Conservation (phyloP, 495 filamentous ascomycete genomes). For the Cryomyces antarcticus region DNA sequence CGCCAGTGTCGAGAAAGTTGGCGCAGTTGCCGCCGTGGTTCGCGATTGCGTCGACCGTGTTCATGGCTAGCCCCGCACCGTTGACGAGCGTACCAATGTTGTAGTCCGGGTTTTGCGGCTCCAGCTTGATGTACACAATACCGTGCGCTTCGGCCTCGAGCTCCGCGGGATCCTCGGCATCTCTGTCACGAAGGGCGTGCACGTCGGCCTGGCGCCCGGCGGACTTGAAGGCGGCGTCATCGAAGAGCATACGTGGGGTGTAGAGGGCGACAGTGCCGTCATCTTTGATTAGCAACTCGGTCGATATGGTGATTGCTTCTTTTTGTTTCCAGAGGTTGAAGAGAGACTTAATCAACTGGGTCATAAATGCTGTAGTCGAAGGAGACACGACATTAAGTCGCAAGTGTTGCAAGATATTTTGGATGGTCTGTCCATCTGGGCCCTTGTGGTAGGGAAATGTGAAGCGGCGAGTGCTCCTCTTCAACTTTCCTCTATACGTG, state of each 20-base stretch:
- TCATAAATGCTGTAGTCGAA: slow-evolving; percentile 22
- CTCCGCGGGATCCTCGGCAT: slow-evolving; percentile 34
- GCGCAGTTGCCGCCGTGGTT: slow-evolving; percentile 42
- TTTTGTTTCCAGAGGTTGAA: slow-evolving; percentile 41
- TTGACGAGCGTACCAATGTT: slow-evolving; percentile 63
- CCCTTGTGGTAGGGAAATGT: slow-evolving; percentile 37
- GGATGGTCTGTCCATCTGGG: slow-evolving; percentile 16
- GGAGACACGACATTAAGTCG: slow-evolving; percentile 24
- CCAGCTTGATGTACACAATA: slow-evolving; percentile 47
- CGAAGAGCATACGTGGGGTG: slow-evolving; percentile 44
- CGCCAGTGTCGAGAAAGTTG: slow-evolving; percentile 82
- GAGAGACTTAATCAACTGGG: slow-evolving; percentile 30
- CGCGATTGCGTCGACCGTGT: slow-evolving; percentile 63
- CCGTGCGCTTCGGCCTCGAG: slow-evolving; percentile 47
- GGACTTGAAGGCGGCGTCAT: slow-evolving; percentile 57
- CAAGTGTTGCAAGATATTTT: slow-evolving; percentile 28
- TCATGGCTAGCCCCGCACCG: slow-evolving; percentile 83
- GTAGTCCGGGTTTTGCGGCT: slow-evolving; percentile 2
- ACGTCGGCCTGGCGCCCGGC: slow-evolving; percentile 42
- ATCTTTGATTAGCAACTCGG: slow-evolving; percentile 1
- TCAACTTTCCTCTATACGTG: too few species aligned
- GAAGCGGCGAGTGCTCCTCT: slow-evolving; percentile 20
- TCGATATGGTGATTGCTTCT: slow-evolving; percentile 34
- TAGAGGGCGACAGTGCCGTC: slow-evolving; percentile 14
- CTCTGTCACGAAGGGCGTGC: slow-evolving; percentile 32